Evolutionary conservation across 2,329 filamentous ascomycete species (phyloP).

Genomic region (Claviceps purpurea): DNA sequence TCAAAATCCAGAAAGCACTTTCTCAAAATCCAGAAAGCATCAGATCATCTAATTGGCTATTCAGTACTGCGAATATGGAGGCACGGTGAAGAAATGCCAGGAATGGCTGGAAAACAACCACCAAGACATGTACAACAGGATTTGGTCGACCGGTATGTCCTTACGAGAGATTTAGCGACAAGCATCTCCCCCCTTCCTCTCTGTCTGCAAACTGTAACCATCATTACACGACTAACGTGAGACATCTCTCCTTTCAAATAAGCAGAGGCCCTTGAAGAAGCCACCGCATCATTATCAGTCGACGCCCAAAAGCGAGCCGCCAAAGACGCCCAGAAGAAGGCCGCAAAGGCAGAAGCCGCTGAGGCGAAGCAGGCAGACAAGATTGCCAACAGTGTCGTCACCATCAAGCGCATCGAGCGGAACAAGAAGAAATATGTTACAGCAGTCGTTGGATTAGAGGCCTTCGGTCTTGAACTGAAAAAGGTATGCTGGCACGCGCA

Average conservation of each 20-base stretch:
- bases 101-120: slow-evolving; percentile 80
- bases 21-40: neutral
- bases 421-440: slow-evolving; percentile 98
- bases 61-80: slow-evolving; percentile 97
- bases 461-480: slow-evolving; percentile 84
- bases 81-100: slow-evolving; percentile 90
- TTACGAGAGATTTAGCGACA: neutral
- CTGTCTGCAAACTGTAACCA: neutral
- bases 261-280: slow-evolving; percentile 66
- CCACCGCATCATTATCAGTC: slow-evolving; percentile 73
- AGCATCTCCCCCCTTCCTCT: neutral
- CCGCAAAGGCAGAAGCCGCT: slow-evolving; percentile 78
- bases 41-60: neutral
- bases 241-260: neutral
- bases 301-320: slow-evolving; percentile 89
- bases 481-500: slow-evolving; percentile 37
- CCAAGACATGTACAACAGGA: slow-evolving; percentile 55
- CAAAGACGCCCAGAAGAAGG: slow-evolving; percentile 94
- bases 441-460: slow-evolving; percentile 77
- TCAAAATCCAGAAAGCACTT: neutral
- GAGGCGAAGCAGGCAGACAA: slow-evolving; percentile 75
- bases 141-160: slow-evolving; percentile 72
- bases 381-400: slow-evolving; percentile 68
- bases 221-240: neutral
- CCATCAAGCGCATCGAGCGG: slow-evolving; percentile 92